A percentile compares a stretch with the other conserved stretches of the same genome.
These are phyloP conservation scores for Phlegmacium glaucopus DNA, from an alignment of 768 basidiomycete species.

Conservation along the genomic window DNA sequence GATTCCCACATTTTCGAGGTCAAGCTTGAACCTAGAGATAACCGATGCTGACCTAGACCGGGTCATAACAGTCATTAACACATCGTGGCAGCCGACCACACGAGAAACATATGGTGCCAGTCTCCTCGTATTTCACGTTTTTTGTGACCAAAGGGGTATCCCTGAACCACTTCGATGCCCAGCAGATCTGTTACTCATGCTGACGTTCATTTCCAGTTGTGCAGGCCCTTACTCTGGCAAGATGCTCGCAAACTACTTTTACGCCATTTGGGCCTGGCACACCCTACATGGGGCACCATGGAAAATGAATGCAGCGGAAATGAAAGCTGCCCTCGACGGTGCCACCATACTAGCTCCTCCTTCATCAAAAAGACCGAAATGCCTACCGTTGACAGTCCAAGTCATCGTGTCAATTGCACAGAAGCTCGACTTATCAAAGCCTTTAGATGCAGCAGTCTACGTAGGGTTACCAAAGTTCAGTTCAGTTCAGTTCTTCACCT, in stretches of 20 bases:
- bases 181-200: slow-evolving; percentile 13
- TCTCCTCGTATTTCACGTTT: slow-evolving; percentile 3
- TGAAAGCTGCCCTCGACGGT: slow-evolving; percentile 2
- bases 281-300: slow-evolving; percentile 20
- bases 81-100: slow-evolving; percentile 9
- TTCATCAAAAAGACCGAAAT: slow-evolving; percentile 2
- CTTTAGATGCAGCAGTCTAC: slow-evolving; percentile 18
- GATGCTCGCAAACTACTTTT: slow-evolving; percentile 26
- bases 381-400: slow-evolving; percentile 1
- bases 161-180: slow-evolving; percentile 24
- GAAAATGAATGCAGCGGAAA: background rate
- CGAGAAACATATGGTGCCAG: slow-evolving; percentile 1
- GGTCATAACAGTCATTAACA: slow-evolving; percentile 17
- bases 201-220: slow-evolving; percentile 11
- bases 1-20: background rate
- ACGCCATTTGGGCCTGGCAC: slow-evolving; percentile 32
- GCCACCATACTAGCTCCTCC: slow-evolving; percentile 4
- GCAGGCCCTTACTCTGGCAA: slow-evolving; percentile 25
- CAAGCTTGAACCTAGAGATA: background rate
- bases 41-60: slow-evolving; percentile 1
- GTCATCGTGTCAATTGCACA: background rate
- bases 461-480: no score
- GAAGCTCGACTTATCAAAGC: slow-evolving; percentile 7
- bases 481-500: no score
- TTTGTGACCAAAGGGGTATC: slow-evolving; percentile 6